Base-by-base conservation (phyloP, 1,284 basidiomycete species). In the Pholiota adiposa region DNA sequence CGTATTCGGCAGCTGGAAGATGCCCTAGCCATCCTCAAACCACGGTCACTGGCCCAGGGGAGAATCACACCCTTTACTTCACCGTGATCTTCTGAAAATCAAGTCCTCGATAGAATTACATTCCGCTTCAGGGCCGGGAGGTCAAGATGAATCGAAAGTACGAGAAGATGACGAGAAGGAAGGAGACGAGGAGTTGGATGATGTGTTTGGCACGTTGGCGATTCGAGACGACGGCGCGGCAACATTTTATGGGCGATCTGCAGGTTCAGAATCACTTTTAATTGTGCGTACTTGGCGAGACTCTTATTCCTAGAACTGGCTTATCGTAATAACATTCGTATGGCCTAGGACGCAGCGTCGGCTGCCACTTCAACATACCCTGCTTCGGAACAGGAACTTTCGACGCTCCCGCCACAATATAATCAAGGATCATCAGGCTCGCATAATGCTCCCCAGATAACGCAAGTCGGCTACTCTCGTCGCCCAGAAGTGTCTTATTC, bases 1-100 rank as follows among this genome's bases (percentile, higher is more conserved):
- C 86, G 89, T 34, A 91, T 92, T 60, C 83, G 88, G 34, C 85
- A 84, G 58, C 83, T 92, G n/a, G 89, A 91, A 70, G 88, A 90
- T 61, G 88, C 88, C 0, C 78, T 92, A n/a, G 77, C 80, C 3
- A 79, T 85, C 53, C 75, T 86, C 85, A 90, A 56, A 77, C 81
- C 4, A 78, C 79, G 0, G 64, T 58, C 63, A 79, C 49, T 29
- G 67, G 67, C n/a, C 60, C 67, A 18, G 73, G 29, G 71, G 70
- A 38, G 87, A 89, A 43, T 65, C 78, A 1, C 89, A 91, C 69
- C 85, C 89, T 2, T 75, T 90, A 1, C 77, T 91, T 6, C 72
- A 77, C 41, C 81, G 86, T 14, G 88, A 90, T 2, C 74, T 87
- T 25, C 77, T 91, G 21, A 83, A 82, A n/a, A 79, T 90, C 68